These are phyloP conservation scores for Trichophyton benhamiae DNA, from an alignment of 2,329 filamentous ascomycete genomes.

Conservation along the genomic window DNA sequence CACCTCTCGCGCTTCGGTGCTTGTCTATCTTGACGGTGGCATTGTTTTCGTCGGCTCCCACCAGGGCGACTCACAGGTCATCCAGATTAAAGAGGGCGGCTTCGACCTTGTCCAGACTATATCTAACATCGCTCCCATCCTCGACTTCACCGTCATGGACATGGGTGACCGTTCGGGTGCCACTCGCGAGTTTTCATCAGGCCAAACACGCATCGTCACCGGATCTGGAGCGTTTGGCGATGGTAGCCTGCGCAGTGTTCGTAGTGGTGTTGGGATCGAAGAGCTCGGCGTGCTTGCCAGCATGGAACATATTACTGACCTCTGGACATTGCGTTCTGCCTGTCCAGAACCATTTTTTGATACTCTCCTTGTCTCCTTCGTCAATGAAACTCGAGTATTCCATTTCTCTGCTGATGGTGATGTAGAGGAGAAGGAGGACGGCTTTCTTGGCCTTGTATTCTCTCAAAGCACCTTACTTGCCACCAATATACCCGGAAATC, in stretches of 20 bases:
- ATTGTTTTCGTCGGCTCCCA: slow-evolving; percentile 82
- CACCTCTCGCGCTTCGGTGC: slow-evolving; percentile 61
- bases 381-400: slow-evolving; percentile 75
- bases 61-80: slow-evolving; percentile 79
- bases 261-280: slow-evolving; percentile 86
- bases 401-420: slow-evolving; percentile 60
- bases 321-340: slow-evolving; percentile 55
- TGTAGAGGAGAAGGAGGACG: slow-evolving; percentile 69
- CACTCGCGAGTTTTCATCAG: slow-evolving; percentile 84
- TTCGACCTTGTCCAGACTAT: slow-evolving; percentile 62
- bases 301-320: slow-evolving; percentile 57
- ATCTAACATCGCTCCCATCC: slow-evolving; percentile 74
- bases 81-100: slow-evolving; percentile 49
- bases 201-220: slow-evolving; percentile 84
- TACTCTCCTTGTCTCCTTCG: slow-evolving; percentile 65
- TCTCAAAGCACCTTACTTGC: slow-evolving; percentile 59
- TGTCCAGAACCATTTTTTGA: slow-evolving; percentile 42
- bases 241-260: slow-evolving; percentile 75
- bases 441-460: slow-evolving; percentile 58
- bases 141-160: slow-evolving; percentile 94
- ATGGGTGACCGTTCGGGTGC: slow-evolving; percentile 75
- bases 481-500: slow-evolving; percentile 49
- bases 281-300: slow-evolving; percentile 73
- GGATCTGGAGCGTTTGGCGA: slow-evolving; percentile 84
- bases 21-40: slow-evolving; percentile 59